Conservation (phyloP, 2,329 filamentous ascomycete species). For the Harringtonia lauricola region DNA sequence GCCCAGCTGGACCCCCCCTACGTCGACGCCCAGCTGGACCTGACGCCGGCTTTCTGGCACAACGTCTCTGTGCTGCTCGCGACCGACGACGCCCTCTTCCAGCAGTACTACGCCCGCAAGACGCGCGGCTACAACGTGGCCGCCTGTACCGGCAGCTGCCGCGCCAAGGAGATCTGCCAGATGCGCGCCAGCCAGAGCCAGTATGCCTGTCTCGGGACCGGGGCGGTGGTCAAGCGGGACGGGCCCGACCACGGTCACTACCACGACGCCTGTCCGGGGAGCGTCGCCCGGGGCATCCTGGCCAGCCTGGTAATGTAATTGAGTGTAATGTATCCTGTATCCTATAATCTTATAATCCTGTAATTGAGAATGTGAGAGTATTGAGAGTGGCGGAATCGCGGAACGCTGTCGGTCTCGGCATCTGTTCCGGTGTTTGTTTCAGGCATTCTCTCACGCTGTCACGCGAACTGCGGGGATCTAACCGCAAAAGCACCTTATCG, state of each 20-base stretch:
- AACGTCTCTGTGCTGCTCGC: constrained; percentile 25
- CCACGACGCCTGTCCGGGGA: background rate
- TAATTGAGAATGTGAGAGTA: no score
- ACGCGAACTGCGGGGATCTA: no score
- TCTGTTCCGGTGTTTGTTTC: no score
- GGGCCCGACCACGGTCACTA: background rate
- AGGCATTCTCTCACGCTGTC: no score
- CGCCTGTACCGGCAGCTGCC: constrained; percentile 21
- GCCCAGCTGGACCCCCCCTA: constrained; percentile 29
- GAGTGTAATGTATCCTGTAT: no score
- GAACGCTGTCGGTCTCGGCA: no score
- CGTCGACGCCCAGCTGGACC: constrained; percentile 22
- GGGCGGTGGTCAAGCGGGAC: background rate
- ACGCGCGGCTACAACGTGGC: constrained; percentile 20
- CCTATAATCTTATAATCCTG: no score
- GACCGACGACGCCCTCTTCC: constrained; percentile 20
- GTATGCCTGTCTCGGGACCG: background rate
- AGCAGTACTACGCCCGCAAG: constrained; percentile 23
- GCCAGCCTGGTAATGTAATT: no score
- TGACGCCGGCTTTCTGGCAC: constrained; percentile 34
- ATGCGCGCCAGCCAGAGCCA: constrained; percentile 13
- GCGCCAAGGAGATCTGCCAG: constrained; percentile 23
- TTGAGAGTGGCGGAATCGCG: no score
- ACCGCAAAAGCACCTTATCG: no score
- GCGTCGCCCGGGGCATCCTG: background rate